Evolutionary conservation across 768 basidiomycete species (phyloP), one percentile per base, ranked within the genome.

Genomic region (Suillus ampliporus): DNA sequence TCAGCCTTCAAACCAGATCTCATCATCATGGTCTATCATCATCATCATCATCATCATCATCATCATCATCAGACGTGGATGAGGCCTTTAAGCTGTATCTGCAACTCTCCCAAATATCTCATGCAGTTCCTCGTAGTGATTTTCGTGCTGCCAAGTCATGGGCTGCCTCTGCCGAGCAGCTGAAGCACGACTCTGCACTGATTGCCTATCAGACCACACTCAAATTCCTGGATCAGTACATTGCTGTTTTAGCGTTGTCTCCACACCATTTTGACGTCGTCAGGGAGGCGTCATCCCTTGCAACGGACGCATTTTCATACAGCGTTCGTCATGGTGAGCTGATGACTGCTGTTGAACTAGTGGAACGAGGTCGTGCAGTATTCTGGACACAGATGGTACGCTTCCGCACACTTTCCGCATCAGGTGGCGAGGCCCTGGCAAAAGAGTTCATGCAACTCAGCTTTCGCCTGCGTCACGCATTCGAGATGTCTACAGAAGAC

Each of bases 331-430:
- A 38, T 17, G 67, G 66, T 4, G 52, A 68, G 37, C 37, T 70
- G 23, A 61, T 57, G 17, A 58, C 65, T 34, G 74, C 71, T 37
- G 62, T 80, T 7, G 77, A 80, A 50, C 74, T 78, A 67, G 69
- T 78, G 2, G 74, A 74, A 48, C 72, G 74, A 35, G 73, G 74
- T 1, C 67, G 73, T 2, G 68, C 69, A 2, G 35, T 76, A 3
- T 23, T 76, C 23, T 76, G 74, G 74, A 67, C 73, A 2, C 69
- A 73, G 10, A 26, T 76, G 58, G 62, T 66, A 1, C 70, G 71
- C 31, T 70, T 63, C 31, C 69, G 66, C n/a, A 73, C 68, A 4
- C 69, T 76, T 13, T 69, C 69, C 5, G 64, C 61, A 0, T 19
- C 63, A 8, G 48, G 71, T 17, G 69, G 72, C 19, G 51, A 43